A percentile compares a stretch with the other conserved stretches of the same genome.
These are phyloP conservation scores for Coriaria nepalensis DNA, from an alignment of 306 rosid genomes.

Conservation along the genomic window DNA sequence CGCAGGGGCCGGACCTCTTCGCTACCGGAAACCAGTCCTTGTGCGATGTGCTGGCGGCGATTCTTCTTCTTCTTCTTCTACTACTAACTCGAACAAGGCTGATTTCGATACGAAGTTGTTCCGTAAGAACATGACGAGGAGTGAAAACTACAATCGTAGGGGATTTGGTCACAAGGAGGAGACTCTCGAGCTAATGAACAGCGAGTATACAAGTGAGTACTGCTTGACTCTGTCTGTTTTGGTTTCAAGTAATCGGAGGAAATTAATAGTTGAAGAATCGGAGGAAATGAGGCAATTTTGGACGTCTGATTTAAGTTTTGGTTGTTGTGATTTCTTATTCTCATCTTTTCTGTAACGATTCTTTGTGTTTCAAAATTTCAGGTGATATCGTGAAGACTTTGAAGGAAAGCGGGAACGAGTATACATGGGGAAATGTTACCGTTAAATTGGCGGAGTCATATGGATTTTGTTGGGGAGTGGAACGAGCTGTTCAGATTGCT, in stretches of 20 bases:
- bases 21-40: slow-evolving; percentile 32
- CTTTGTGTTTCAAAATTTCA: slow-evolving; percentile 21
- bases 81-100: slow-evolving; percentile 32
- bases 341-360: neutral
- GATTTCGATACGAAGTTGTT: slow-evolving; percentile 77
- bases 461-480: slow-evolving; percentile 99
- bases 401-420: slow-evolving; percentile 64
- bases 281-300: neutral
- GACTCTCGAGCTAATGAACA: slow-evolving; percentile 74
- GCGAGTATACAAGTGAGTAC: slow-evolving; percentile 70
- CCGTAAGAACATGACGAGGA: slow-evolving; percentile 77
- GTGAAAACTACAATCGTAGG: slow-evolving; percentile 70
- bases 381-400: slow-evolving; percentile 78
- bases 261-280: no score
- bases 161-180: slow-evolving; percentile 87
- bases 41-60: slow-evolving; percentile 48
- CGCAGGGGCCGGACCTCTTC: slow-evolving; percentile 13
- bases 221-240: slow-evolving; percentile 1
- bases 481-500: slow-evolving; percentile 96
- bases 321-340: neutral
- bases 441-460: slow-evolving; percentile 87
- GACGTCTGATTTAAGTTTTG: neutral
- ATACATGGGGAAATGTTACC: slow-evolving; percentile 82
- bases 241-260: neutral
- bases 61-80: slow-evolving; percentile 16